These are phyloP conservation scores for Monosporascus sp. DNA, from an alignment of 2,329 filamentous ascomycete genomes.

Conservation along the genomic window DNA sequence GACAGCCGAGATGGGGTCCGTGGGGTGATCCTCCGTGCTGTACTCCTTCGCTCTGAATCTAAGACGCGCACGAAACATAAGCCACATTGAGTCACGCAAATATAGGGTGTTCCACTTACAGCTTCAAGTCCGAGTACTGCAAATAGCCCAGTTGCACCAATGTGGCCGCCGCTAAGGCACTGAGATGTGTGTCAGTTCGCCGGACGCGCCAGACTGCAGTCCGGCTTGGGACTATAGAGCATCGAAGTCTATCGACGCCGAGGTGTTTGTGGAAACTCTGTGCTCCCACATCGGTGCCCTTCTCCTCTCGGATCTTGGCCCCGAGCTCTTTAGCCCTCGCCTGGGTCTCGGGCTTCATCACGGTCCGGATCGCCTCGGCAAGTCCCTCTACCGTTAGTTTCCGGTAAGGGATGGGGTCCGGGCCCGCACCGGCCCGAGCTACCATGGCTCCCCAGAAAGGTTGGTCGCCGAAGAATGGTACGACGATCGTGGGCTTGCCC, in stretches of 20 bases:
- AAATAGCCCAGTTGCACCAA: slow-evolving; percentile 61
- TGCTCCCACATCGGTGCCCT: slow-evolving; percentile 57
- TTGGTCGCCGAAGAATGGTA: slow-evolving; percentile 85
- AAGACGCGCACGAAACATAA: slow-evolving; percentile 5
- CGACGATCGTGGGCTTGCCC: slow-evolving; percentile 74
- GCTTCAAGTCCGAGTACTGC: slow-evolving; percentile 65
- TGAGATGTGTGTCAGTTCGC: slow-evolving; percentile 61
- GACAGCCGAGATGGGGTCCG: slow-evolving; percentile 73
- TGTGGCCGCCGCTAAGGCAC: slow-evolving; percentile 66
- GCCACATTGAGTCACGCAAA: not conserved
- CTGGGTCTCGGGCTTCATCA: slow-evolving; percentile 54
- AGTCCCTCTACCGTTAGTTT: slow-evolving; percentile 61
- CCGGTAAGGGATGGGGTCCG: slow-evolving; percentile 64
- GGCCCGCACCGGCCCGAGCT: slow-evolving; percentile 65
- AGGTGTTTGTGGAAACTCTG: slow-evolving; percentile 69
- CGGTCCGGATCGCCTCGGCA: slow-evolving; percentile 57
- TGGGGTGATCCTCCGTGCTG: slow-evolving; percentile 71
- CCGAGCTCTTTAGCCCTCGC: slow-evolving; percentile 55
- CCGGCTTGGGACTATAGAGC: slow-evolving; percentile 61
- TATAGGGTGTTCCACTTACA: slow-evolving; percentile 43
- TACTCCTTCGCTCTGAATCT: slow-evolving; percentile 59
- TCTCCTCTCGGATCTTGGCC: slow-evolving; percentile 60
- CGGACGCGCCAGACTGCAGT: slow-evolving; percentile 72
- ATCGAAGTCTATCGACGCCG: slow-evolving; percentile 61
- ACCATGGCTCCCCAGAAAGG: slow-evolving; percentile 81